Base-by-base conservation (phyloP, 305 asterid species). In the Fraxinus latifolia region DNA sequence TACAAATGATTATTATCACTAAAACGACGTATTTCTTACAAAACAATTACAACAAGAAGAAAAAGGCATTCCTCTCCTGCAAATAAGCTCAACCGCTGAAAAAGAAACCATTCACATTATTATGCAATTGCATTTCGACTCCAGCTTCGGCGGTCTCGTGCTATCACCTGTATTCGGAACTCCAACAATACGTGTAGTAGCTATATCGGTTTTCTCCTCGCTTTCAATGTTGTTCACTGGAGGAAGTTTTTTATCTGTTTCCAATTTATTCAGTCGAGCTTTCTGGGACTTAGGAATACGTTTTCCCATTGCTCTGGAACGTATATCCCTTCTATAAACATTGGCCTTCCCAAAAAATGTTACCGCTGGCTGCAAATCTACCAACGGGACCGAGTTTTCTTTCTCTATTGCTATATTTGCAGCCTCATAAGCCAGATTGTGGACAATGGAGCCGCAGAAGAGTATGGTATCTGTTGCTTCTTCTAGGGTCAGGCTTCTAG, bases 401-500 rank as follows among this genome's bases (percentile, higher is more conserved):
- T 91, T 93, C 74, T 87, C 91, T 17, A 92, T 89, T 34, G 97
- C 98, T 74, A 91, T 88, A 83, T 94, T 92, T 65, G 97, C 99
- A 77, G 99, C 99, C 81, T 90, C 90, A 53, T 91, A 92, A 42
- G 95, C 98, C 58, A 96, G 87, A 74, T 90, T 91, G 88, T 96
- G 98, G 89, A 92, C 95, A 29, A 95, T 95, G 65, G 99, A 96
- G 86, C 97, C 92, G 90, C 98, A 96, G 91, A 96, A 93, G 87
- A 96, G 98, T 83, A 95, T 95, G 15, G 97, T 86, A 55, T 96
- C 97, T 1, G 99, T 95, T 83, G 98, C 99, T 91, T 96, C 99
- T 84, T 96, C 99, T 7, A 93, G 90, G 39, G 97, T 95, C 82
- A 91, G 87, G 93, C 93, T 93, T 87, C 91, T 89, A 7, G 89